A percentile compares a stretch with the other conserved stretches of the same genome.
Conservation (phyloP, 1,139 yeast species). For the Nakaseomyces sp. region DNA sequence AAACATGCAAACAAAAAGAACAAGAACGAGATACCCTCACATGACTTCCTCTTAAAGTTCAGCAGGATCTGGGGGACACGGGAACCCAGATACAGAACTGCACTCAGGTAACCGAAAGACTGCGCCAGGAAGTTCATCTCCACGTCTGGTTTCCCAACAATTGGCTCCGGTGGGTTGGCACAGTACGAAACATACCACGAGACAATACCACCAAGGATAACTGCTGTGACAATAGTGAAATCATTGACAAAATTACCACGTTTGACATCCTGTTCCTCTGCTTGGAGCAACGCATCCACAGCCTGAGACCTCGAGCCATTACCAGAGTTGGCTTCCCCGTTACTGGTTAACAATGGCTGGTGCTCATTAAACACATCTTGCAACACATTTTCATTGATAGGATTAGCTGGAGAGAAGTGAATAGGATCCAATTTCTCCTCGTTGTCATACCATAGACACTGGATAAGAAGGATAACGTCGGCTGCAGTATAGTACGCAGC, state of each 20-base stretch:
- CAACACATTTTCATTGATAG: constrained; percentile 59
- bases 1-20: constrained; percentile 88
- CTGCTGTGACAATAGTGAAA: constrained; percentile 55
- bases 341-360: constrained; percentile 30
- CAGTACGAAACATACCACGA: constrained; percentile 74
- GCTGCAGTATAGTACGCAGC: constrained; percentile 91
- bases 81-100: constrained; percentile 75
- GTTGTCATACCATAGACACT: constrained; percentile 66
- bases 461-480: constrained; percentile 71
- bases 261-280: constrained; percentile 7
- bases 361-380: constrained; percentile 42
- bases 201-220: constrained; percentile 65
- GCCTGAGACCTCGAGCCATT: constrained; percentile 12
- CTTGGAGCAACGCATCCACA: constrained; percentile 7
- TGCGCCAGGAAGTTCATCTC: constrained; percentile 74
- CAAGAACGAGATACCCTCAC: constrained; percentile 88
- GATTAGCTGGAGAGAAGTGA: constrained; percentile 85
- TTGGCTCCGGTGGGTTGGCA: constrained; percentile 23
- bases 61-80: constrained; percentile 81
- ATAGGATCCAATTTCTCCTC: constrained; percentile 55
- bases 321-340: constrained; percentile 9
- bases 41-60: constrained; percentile 74
- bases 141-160: constrained; percentile 21
- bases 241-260: constrained; percentile 35
- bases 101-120: constrained; percentile 86